Evolutionary conservation across 257 asterid genomes (phyloP), one percentile per base, ranked within the genome.

Genomic region (Thymus mandschuricus): DNA sequence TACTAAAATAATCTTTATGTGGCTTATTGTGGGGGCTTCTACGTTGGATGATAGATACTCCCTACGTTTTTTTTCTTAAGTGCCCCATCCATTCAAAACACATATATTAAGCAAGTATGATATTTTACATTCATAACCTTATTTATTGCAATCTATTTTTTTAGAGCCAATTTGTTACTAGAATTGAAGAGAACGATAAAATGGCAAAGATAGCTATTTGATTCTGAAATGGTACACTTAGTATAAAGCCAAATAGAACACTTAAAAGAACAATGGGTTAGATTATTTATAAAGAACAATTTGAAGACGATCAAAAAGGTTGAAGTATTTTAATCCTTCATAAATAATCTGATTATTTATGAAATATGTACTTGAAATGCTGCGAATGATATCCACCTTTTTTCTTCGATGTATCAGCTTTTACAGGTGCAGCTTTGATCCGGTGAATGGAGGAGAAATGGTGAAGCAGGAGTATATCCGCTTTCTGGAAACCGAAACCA

Each of bases 401-500:
- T 76, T 64, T 61, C 33, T 66, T 69, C 15, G 13, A 50, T 64
- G 60, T 13, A 66, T 46, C 89, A 90, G 98, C 85, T 93, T 88
- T 88, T 86, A 87, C 74, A 85, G 86, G 85, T 93, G 92, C 89
- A 83, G 92, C 77, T 88, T 90, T 62, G 96, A 93, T 85, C 87
- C 87, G 29, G 91, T 85, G 46, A 88, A 86, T 28, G 96, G 98
- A 77, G 97, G 97, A 65, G 79, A 70, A 33, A 93, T 93, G 98
- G 91, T 79, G 81, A 96, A 87, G 81, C 96, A 75, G 67, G 97
- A 93, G 78, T 80, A 82, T 69, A 74, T 85, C 62, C 86, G 81
- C 64, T 93, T 93, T 80, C 87, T 90, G 61, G 81, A 83, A 81
- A 76, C 93, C 48, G 93, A 84, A 73, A 88, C 80, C 35, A 72